A percentile compares a stretch with the other conserved stretches of the same genome.
Evolutionary conservation across 306 rosid species (phyloP).

Genomic region (Lathyrus tuberosus): DNA sequence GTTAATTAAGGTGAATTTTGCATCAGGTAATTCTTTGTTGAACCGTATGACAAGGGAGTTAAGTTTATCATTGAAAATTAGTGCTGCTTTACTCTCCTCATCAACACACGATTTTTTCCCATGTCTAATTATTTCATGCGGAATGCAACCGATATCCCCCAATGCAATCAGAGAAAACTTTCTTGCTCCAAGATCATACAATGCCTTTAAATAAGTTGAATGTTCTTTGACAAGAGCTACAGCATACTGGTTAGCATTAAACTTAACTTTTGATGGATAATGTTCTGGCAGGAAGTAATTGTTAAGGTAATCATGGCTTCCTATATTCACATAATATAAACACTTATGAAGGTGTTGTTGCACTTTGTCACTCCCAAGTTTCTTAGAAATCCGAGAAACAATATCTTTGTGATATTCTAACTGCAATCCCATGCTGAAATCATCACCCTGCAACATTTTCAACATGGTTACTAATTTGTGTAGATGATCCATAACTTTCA

Average conservation of each 20-base stretch:
- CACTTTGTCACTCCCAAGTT: conserved; percentile 33
- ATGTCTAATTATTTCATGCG: conserved; percentile 11
- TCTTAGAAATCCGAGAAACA: conserved; percentile 29
- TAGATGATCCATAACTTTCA: no score
- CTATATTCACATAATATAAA: conserved; percentile 56
- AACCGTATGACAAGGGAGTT: conserved; percentile 37
- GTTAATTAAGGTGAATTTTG: conserved; percentile 47
- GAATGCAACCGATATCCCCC: conserved; percentile 57
- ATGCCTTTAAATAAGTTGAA: conserved; percentile 38
- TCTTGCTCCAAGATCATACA: conserved; percentile 64
- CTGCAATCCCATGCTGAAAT: conserved; percentile 46
- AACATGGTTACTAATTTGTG: not conserved
- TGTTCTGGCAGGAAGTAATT: conserved; percentile 51
- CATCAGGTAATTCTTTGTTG: conserved; percentile 35
- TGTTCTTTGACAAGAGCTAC: conserved; percentile 36
- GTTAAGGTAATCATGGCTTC: conserved; percentile 70
- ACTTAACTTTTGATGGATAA: conserved; percentile 31
- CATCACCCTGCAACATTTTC: conserved; percentile 48
- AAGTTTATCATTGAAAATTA: conserved; percentile 51
- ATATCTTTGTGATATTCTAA: conserved; percentile 42
- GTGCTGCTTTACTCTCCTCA: conserved; percentile 34
- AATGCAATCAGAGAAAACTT: conserved; percentile 59
- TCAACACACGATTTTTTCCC: conserved; percentile 53
- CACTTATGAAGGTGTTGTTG: conserved; percentile 51
- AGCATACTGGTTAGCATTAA: conserved; percentile 41